Evolutionary conservation across 2,329 filamentous ascomycete species (phyloP).

Genomic region (Apiospora rasikravindrae): DNA sequence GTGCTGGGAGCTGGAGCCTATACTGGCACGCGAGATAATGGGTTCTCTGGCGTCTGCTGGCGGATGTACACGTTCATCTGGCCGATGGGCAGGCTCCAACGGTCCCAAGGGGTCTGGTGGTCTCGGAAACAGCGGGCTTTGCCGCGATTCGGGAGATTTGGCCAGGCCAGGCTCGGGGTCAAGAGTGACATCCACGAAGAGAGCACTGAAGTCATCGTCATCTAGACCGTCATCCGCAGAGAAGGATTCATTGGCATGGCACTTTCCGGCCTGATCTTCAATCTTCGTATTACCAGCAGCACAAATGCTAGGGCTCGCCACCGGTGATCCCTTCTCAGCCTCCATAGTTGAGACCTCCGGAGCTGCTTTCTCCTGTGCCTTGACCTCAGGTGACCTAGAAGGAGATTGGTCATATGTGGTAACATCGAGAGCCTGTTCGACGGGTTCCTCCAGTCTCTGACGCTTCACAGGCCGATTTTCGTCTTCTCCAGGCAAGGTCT

Average conservation of each 20-base stretch:
- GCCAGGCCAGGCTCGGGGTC: not conserved
- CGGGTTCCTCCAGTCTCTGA: not conserved
- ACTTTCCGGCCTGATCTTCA: conserved; percentile 12
- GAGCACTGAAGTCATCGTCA: conserved; percentile 17
- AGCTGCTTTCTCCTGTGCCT: not conserved
- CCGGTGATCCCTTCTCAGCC: not conserved
- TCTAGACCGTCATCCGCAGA: conserved; percentile 22
- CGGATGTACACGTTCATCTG: not conserved
- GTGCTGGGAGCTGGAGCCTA: not conserved
- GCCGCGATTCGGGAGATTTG: not conserved
- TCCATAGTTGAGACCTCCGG: not conserved
- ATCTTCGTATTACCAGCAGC: conserved; percentile 6
- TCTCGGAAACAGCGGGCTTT: conserved; percentile 10
- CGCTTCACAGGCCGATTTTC: conserved; percentile 17
- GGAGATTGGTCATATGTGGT: not conserved
- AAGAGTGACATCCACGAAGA: not conserved
- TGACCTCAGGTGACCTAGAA: not conserved
- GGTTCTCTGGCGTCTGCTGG: not conserved
- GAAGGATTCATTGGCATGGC: conserved; percentile 21
- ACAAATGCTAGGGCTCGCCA: not conserved
- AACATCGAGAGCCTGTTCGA: not conserved
- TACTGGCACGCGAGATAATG: too few species aligned
- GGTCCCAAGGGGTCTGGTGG: conserved; percentile 21
- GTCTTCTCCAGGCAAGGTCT: conserved; percentile 5
- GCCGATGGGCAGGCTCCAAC: conserved; percentile 24